Percentiles rank a stretch among this genome's conserved stretches.
phyloP scores from a whole-genome alignment of 2,329 filamentous ascomycete species.

The Trichoderma polysporum region DNA sequence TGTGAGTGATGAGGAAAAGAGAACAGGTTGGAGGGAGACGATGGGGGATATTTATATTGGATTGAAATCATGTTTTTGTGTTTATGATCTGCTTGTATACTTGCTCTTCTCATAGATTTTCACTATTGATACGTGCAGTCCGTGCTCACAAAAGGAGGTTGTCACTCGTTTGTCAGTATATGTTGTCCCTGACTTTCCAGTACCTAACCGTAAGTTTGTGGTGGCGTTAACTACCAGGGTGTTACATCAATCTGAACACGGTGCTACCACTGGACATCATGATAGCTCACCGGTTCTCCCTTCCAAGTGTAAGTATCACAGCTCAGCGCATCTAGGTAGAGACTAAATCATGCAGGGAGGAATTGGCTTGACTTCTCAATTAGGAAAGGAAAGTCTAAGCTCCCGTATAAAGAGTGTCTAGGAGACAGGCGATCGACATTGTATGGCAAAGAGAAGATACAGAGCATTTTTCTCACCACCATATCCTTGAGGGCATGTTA shows the following conservation, averaged over 20 bases:
- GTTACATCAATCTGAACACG: background rate
- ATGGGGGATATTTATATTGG: conserved; percentile 16
- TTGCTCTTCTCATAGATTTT: background rate
- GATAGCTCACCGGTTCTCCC: background rate
- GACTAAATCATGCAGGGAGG: background rate
- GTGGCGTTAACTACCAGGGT: background rate
- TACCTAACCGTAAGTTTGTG: background rate
- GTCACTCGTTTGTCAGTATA: background rate
- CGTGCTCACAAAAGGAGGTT: background rate
- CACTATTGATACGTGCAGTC: background rate
- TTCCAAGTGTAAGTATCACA: background rate
- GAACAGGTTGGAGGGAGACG: background rate
- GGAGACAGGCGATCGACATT: background rate
- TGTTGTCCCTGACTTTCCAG: background rate
- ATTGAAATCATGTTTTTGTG: background rate
- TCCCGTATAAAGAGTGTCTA: background rate
- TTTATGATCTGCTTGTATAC: background rate
- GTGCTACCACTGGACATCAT: background rate
- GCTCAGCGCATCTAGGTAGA: background rate
- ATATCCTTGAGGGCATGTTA: too few relatives aligned
- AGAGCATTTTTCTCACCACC: too few relatives aligned
- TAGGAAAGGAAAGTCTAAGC: background rate
- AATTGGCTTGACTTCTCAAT: background rate
- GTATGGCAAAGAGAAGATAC: background rate
- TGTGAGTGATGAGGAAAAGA: background rate